Evolutionary conservation across 495 filamentous ascomycete genomes (phyloP).

Genomic region (Talaromyces wortmannii): DNA sequence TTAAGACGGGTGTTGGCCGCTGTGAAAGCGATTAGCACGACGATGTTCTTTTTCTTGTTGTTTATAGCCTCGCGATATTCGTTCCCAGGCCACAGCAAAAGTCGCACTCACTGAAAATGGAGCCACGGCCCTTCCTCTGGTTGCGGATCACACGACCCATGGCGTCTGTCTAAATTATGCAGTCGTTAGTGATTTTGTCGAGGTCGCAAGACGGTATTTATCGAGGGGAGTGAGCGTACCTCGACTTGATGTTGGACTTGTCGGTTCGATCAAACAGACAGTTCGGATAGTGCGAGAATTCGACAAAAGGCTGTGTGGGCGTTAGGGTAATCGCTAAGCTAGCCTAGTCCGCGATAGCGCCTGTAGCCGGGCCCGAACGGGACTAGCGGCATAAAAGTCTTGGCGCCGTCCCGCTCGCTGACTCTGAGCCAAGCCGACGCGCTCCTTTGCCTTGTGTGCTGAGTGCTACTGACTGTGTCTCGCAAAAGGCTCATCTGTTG

Average conservation of each 20-base stretch:
- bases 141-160: constrained; percentile 89
- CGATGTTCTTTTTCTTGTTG: constrained; percentile 11
- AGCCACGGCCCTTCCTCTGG: constrained; percentile 95
- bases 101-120: constrained; percentile 85
- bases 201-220: constrained; percentile 18
- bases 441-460: too few species aligned
- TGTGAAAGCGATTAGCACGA: constrained; percentile 41
- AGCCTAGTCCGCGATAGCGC: constrained; percentile 31
- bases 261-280: constrained; percentile 15
- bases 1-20: constrained; percentile 85
- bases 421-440: too few species aligned
- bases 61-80: neutral
- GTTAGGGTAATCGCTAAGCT: constrained; percentile 46
- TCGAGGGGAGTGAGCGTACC: constrained; percentile 32
- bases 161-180: constrained; percentile 38
- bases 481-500: too few species aligned
- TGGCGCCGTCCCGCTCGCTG: neutral
- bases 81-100: neutral
- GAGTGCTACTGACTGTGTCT: too few species aligned
- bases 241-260: constrained; percentile 43
- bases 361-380: neutral
- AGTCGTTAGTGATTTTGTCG: constrained; percentile 28
- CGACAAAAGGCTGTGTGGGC: constrained; percentile 41
- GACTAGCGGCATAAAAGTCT: neutral
- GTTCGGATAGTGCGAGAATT: constrained; percentile 21